Base-by-base conservation (phyloP, 148 eudicot species). In the Silene uniflora region DNA sequence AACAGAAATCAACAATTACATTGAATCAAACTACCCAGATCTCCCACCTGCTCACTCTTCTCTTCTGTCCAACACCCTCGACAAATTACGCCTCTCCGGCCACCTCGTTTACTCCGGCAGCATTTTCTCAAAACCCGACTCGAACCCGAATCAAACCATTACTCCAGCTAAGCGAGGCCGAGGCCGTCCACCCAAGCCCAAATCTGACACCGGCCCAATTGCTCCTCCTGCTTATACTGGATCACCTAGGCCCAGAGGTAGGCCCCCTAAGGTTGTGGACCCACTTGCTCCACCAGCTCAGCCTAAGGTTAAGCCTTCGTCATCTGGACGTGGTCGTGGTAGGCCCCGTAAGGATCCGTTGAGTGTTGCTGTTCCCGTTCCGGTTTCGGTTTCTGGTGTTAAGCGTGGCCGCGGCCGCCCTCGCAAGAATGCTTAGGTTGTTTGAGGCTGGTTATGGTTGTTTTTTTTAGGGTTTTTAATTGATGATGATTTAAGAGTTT, bases 21-120 rank as follows among this genome's bases (percentile, higher is more conserved):
- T 69, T 12, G 72, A 69, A 19, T n/a, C 25, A 11, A 69, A 69
- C 58, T 42, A 69, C 72, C 72, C 72, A 69, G 72, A 69, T 69
- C 72, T 69, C 27, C 72, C 72, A 22, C 14, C 72, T 42, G 58
- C 72, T 69, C 58, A 69, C 72, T 42, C 72, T 14, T 16, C 72
- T 4, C 29, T 42, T 69, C 56, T 69, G 27, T 44, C 72, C 17
- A n/a, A 7, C 6, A 10, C 72, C 1, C 72, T 69, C 6, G 72
- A 69, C 25, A 69, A 44, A 11, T 6, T 69, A 13, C 23, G 58
- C 1, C 13, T 10, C 7, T 16, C 72, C 4, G 72, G 72, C 5
- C 56, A 69, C 8, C 29, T 69, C 14, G 4, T 3, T 6, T 21
- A 21, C 11, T 12, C 29, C 1, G 13, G 22, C 58, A 14, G 47